phyloP scores from a whole-genome alignment of 352 stramenopile genomes.

The Phytophthora litchii region DNA sequence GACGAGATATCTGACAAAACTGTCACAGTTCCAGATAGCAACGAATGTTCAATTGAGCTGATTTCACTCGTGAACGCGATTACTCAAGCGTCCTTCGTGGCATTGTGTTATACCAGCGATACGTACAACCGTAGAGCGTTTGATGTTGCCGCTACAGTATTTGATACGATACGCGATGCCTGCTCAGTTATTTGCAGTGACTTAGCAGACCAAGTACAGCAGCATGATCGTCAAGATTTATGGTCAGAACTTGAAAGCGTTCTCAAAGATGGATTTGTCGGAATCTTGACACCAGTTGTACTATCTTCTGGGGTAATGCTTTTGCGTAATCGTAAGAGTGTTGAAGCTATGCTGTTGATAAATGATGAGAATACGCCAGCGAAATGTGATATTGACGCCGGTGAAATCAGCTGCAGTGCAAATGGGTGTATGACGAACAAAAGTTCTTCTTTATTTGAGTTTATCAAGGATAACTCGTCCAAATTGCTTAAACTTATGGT shows the following conservation, averaged over 20 bases:
- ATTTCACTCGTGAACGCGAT: slow-evolving; percentile 57
- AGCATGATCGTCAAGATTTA: slow-evolving; percentile 5
- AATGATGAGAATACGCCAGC: not conserved
- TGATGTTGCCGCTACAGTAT: slow-evolving; percentile 31
- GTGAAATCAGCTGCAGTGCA: no score
- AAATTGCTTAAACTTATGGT: slow-evolving; percentile 43
- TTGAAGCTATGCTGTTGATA: slow-evolving; percentile 14
- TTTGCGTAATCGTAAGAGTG: slow-evolving; percentile 30
- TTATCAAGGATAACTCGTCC: slow-evolving; percentile 33
- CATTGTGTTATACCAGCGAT: slow-evolving; percentile 6
- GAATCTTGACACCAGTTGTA: slow-evolving; percentile 46
- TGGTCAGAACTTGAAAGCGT: slow-evolving; percentile 28
- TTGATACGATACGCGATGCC: slow-evolving; percentile 32
- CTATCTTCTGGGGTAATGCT: slow-evolving; percentile 45
- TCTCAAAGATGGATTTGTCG: slow-evolving; percentile 45
- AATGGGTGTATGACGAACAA: not conserved
- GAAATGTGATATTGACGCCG: not conserved
- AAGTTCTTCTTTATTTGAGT: slow-evolving; percentile 11
- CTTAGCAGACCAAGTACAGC: slow-evolving; percentile 17
- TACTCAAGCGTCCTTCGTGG: slow-evolving; percentile 42
- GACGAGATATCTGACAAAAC: not conserved
- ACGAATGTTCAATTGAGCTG: slow-evolving; percentile 39
- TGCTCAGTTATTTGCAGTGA: slow-evolving; percentile 33
- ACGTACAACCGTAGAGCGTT: slow-evolving; percentile 8
- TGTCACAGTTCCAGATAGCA: slow-evolving; percentile 8